Evolutionary conservation across 2,329 filamentous ascomycete species (phyloP).

Genomic region (Aspergillus hiratsukae): DNA sequence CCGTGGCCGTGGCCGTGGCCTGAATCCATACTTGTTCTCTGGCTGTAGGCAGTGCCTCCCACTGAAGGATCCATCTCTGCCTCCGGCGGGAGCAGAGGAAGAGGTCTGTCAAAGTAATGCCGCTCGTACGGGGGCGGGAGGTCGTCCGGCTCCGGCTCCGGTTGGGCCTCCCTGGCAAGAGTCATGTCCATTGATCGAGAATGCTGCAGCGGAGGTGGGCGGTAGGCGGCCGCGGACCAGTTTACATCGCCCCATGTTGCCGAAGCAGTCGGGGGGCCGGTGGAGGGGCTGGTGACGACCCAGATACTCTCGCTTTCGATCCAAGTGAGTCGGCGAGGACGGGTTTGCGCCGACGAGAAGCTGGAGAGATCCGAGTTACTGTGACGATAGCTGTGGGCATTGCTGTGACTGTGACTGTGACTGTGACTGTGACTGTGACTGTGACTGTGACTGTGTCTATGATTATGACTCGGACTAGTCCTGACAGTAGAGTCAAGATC

Average conservation of each 20-base stretch:
- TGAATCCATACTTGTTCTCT: background rate
- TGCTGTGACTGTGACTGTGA: background rate
- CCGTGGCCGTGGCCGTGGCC: background rate
- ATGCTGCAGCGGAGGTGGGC: background rate
- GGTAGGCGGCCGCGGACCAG: background rate
- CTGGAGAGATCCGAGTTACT: conserved; percentile 1
- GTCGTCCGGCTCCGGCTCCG: conserved; percentile 1
- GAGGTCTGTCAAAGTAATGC: conserved; percentile 18
- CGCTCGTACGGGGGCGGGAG: conserved; percentile 27
- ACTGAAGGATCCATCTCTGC: background rate
- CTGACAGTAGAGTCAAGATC: background rate
- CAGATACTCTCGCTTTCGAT: conserved; percentile 27
- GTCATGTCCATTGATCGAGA: conserved; percentile 4
- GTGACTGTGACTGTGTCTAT: background rate
- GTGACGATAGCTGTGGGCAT: background rate
- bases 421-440: background rate
- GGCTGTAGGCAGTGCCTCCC: background rate
- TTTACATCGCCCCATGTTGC: background rate
- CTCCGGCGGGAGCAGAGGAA: conserved; percentile 6
- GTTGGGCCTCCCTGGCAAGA: background rate
- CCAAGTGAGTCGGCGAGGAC: conserved; percentile 23
- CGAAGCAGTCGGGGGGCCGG: background rate
- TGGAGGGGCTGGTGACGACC: conserved; percentile 14
- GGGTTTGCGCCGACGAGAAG: conserved; percentile 3
- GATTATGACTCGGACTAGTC: background rate